A percentile compares a stretch with the other conserved stretches of the same genome.
Conservation (phyloP, 805 yeast species). For the Ogataea glucozyma region DNA sequence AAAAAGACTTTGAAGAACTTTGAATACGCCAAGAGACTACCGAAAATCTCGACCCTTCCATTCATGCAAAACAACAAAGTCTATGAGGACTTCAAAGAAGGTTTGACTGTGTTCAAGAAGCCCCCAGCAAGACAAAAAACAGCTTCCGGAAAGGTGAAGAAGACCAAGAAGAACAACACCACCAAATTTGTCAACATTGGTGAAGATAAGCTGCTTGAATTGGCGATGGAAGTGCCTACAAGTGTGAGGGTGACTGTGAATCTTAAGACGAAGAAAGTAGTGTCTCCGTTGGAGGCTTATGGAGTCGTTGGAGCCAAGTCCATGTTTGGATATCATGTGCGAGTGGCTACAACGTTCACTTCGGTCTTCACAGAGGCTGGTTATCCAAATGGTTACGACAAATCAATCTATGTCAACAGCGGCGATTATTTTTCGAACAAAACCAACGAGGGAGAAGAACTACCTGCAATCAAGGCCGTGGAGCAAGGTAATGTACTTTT, state of each 20-base stretch:
- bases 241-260: constrained; percentile 84
- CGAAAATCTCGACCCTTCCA: constrained; percentile 72
- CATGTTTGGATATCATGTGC: constrained; percentile 71
- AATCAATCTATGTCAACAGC: constrained; percentile 62
- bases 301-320: constrained; percentile 59
- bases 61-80: constrained; percentile 56
- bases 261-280: constrained; percentile 56
- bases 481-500: constrained; percentile 41
- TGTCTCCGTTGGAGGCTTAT: constrained; percentile 71
- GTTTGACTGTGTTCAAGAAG: constrained; percentile 51
- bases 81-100: constrained; percentile 55
- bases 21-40: constrained; percentile 65
- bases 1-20: constrained; percentile 47
- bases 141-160: constrained; percentile 39
- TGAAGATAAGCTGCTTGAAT: constrained; percentile 53
- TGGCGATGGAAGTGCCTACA: constrained; percentile 66
- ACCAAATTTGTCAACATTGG: constrained; percentile 85
- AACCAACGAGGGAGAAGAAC: constrained; percentile 19
- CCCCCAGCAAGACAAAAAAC: constrained; percentile 41
- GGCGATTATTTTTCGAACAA: constrained; percentile 58
- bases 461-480: constrained; percentile 1
- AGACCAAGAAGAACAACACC: constrained; percentile 48
- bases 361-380: constrained; percentile 71
- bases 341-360: constrained; percentile 62
- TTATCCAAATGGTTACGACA: constrained; percentile 66